Percentiles rank a stretch among this genome's conserved stretches.
Evolutionary conservation across 2,329 filamentous ascomycete genomes (phyloP).

Genomic region (Clarireedia paspali): DNA sequence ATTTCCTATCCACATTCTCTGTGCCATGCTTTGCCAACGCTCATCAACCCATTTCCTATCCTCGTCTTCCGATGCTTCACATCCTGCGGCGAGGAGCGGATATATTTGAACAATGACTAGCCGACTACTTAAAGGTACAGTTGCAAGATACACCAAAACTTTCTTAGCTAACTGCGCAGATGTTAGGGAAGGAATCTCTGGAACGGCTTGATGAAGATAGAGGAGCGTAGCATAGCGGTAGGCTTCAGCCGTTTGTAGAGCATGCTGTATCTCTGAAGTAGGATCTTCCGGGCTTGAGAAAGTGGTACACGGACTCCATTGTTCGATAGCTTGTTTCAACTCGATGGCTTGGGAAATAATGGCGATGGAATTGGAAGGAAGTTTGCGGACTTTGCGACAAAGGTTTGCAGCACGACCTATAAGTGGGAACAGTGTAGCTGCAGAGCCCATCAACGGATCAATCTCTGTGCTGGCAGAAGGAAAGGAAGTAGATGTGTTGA

Average conservation of each 20-base stretch:
- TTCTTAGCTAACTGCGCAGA: conserved; percentile 52
- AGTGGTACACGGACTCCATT: conserved; percentile 43
- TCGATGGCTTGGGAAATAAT: conserved; percentile 55
- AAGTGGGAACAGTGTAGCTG: conserved; percentile 58
- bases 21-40: conserved; percentile 53
- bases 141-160: conserved; percentile 53
- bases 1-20: conserved; percentile 58
- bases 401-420: conserved; percentile 60
- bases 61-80: conserved; percentile 50
- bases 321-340: conserved; percentile 50
- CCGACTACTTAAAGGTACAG: conserved; percentile 53
- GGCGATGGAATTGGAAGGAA: conserved; percentile 44
- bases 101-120: conserved; percentile 64
- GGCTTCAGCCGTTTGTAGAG: conserved; percentile 58
- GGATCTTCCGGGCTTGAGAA: conserved; percentile 58
- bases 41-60: conserved; percentile 57
- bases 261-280: conserved; percentile 52
- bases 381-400: conserved; percentile 52
- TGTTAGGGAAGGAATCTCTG: conserved; percentile 54
- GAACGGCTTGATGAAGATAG: conserved; percentile 61
- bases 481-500: conserved; percentile 26
- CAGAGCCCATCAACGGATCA: conserved; percentile 67
- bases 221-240: conserved; percentile 60
- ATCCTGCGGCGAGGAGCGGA: conserved; percentile 59
- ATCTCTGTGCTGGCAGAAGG: conserved; percentile 41